Percentiles rank a stretch among this genome's conserved stretches.
These are phyloP conservation scores for Sedum album DNA, from an alignment of 164 flowering plant genomes.

Conservation along the genomic window DNA sequence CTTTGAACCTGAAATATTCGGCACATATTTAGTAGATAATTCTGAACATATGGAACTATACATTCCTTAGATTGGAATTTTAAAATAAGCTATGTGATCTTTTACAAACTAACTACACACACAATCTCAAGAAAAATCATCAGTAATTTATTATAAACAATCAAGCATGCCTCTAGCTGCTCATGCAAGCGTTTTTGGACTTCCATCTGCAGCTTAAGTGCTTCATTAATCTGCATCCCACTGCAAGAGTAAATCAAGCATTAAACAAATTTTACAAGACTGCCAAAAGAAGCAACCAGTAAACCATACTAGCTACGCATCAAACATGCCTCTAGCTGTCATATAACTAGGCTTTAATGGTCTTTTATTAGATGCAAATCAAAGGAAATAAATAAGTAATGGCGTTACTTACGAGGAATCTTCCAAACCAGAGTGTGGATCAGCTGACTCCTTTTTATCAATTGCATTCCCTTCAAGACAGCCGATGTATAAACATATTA, in stretches of 20 bases:
- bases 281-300: not conserved
- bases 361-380: not conserved
- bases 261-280: not conserved
- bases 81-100: too few species aligned
- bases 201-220: slow-evolving; percentile 90
- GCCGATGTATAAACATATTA: not conserved
- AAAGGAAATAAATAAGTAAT: not conserved
- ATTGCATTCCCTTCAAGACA: slow-evolving; percentile 39
- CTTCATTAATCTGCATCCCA: slow-evolving; percentile 84
- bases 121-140: too few species aligned
- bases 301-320: too few species aligned
- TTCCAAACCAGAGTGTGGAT: slow-evolving; percentile 47
- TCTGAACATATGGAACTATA: not conserved
- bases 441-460: slow-evolving; percentile 73
- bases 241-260: slow-evolving; percentile 23
- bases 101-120: too few species aligned
- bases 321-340: too few species aligned
- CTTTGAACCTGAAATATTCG: slow-evolving; percentile 59
- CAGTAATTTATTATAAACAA: not conserved
- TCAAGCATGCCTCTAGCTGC: slow-evolving; percentile 68
- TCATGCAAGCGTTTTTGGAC: slow-evolving; percentile 90
- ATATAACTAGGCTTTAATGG: not conserved
- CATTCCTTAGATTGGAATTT: too few species aligned
- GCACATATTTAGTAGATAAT: not conserved
- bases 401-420: slow-evolving; percentile 67